A percentile compares a stretch with the other conserved stretches of the same genome.
These are phyloP conservation scores for Parsonsia alboflavescens DNA, from an alignment of 257 asterid genomes.

Conservation along the genomic window DNA sequence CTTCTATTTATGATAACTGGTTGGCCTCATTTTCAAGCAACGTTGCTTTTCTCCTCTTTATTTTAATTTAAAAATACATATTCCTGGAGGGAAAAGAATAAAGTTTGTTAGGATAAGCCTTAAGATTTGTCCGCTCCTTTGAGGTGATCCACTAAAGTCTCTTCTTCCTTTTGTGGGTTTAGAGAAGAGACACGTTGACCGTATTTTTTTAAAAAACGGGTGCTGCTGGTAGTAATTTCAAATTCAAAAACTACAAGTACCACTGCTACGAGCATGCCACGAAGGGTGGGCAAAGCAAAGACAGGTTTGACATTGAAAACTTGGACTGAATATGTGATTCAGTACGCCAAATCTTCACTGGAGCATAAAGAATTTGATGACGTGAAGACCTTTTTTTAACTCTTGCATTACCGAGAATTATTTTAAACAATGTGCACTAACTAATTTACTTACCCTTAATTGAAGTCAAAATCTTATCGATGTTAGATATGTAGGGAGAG, in stretches of 20 bases:
- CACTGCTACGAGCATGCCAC: neutral
- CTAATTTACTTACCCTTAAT: too few species aligned
- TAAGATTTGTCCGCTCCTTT: neutral
- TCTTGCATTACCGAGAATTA: too few species aligned
- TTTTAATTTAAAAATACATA: neutral
- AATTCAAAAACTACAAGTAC: neutral
- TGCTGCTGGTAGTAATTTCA: neutral
- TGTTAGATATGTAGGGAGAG: too few species aligned
- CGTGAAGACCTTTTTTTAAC: too few species aligned
- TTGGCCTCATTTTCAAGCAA: conserved; percentile 29
- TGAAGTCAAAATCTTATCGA: too few species aligned
- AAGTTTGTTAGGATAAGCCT: conserved; percentile 27
- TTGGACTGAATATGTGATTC: neutral
- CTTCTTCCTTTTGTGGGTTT: neutral
- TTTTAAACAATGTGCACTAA: too few species aligned
- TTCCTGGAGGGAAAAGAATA: conserved; percentile 19
- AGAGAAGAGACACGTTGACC: conserved; percentile 8
- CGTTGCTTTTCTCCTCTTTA: conserved; percentile 1
- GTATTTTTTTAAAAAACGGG: neutral
- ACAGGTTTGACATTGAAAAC: neutral
- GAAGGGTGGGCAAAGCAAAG: neutral
- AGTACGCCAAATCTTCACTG: too few species aligned
- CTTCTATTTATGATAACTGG: neutral
- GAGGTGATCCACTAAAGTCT: conserved; percentile 21
- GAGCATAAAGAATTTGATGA: too few species aligned